Evolutionary conservation across 2,329 filamentous ascomycete species (phyloP).

Genomic region (Gremmenia infestans): DNA sequence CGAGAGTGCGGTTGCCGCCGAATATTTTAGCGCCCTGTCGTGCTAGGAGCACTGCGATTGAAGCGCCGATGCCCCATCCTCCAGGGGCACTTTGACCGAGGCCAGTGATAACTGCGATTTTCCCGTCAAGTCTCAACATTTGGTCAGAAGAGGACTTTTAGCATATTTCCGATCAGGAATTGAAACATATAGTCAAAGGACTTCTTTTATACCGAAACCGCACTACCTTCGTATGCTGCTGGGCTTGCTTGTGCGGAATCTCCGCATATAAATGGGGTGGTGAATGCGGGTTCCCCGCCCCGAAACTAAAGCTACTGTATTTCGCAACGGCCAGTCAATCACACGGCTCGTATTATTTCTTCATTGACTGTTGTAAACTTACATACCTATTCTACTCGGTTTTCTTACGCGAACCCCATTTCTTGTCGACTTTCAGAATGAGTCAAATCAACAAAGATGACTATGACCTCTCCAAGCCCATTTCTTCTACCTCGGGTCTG

Average conservation of each 20-base stretch:
- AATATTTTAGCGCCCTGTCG: conserved; percentile 45
- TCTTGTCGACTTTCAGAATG: background rate
- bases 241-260: background rate
- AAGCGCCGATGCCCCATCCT: conserved; percentile 48
- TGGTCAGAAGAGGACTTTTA: background rate
- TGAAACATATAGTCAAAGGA: background rate
- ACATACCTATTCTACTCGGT: too few species aligned
- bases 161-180: background rate
- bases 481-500: conserved; percentile 48
- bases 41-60: conserved; percentile 43
- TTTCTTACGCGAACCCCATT: too few species aligned
- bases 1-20: conserved; percentile 44
- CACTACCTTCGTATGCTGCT: background rate
- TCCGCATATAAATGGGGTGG: background rate
- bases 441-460: conserved; percentile 31
- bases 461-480: conserved; percentile 54
- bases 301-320: background rate
- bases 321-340: background rate
- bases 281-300: background rate
- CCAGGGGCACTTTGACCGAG: conserved; percentile 36
- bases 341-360: background rate
- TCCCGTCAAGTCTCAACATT: conserved; percentile 34
- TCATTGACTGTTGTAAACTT: too few species aligned
- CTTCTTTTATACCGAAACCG: background rate
- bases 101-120: conserved; percentile 42